Evolutionary conservation across 805 yeast species (phyloP), one percentile per base, ranked within the genome.

Genomic region (Ogataea allantospora): DNA sequence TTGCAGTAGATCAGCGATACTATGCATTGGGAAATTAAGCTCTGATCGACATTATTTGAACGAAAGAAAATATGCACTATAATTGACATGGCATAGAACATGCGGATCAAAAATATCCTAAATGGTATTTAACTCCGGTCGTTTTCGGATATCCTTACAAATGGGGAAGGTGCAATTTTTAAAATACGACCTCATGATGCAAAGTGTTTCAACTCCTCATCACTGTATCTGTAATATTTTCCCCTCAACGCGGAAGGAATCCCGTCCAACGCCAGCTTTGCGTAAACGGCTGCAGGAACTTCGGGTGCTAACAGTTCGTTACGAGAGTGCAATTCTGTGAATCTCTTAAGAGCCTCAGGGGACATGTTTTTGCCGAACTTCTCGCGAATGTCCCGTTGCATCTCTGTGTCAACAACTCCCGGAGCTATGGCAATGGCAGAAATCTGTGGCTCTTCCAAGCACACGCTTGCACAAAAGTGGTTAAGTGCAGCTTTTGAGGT

Each of bases 401-500:
- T 91, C 14, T 67, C 68, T 1, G 99, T 91, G 56, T 87, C 87
- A 2, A 93, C 97, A 1, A 88, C 95, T 4, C 99, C 98, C 0
- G 98, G 98, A 0, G 96, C 96, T 16, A 93, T 71, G 0, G 96
- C 70, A 8, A 88, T 64, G 3, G 83, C 67, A 23, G 65, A 60
- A n/a, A 88, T 63, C 2, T 28, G n/a, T 0, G 70, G 65, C 55
- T 84, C 88, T 53, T 88, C 96, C 5, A 64, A 67, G 1, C 86
- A 82, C 11, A 91, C 58, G 10, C 85, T 77, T 31, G 65, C 55
- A 6, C 86, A 79, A 35, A 88, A 72, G 51, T 82, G 88, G 59
- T 91, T 88, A 34, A 91, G 57, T 0, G 97, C 96, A 0, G 97
- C 96, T 60, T 91, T 91, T 6, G 96, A 80, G 4, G 89, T 67